These are phyloP conservation scores for Pseudozyma thailandica DNA, from an alignment of 1,284 basidiomycete genomes.

Conservation along the genomic window DNA sequence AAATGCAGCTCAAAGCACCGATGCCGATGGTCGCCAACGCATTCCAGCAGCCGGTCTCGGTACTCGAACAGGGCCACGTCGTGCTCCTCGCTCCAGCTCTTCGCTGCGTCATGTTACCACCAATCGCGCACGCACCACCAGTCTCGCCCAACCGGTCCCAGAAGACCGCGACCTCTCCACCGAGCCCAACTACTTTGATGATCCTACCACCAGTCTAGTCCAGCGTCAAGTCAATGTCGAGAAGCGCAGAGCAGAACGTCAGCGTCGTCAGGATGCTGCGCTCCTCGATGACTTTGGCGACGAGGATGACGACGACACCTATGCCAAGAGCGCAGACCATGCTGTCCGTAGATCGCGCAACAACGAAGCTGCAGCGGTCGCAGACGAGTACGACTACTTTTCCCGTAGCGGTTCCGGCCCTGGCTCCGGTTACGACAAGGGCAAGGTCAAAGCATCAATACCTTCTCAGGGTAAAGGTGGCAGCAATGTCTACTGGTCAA, in stretches of 20 bases:
- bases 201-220: slow-evolving; percentile 37
- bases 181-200: slow-evolving; percentile 22
- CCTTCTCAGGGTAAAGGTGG: slow-evolving; percentile 11
- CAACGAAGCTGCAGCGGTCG: slow-evolving; percentile 7
- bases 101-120: slow-evolving; percentile 56
- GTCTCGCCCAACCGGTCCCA: slow-evolving; percentile 46
- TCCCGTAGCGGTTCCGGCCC: slow-evolving; percentile 27
- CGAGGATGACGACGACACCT: slow-evolving; percentile 25
- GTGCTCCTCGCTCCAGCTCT: slow-evolving; percentile 52
- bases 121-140: slow-evolving; percentile 28
- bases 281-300: slow-evolving; percentile 34
- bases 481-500: slow-evolving; percentile 21
- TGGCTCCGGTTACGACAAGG: slow-evolving; percentile 17
- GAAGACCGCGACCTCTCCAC: slow-evolving; percentile 45
- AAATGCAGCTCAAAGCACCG: neutral
- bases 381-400: slow-evolving; percentile 46
- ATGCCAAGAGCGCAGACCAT: slow-evolving; percentile 21
- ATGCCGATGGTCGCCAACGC: slow-evolving; percentile 12
- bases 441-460: slow-evolving; percentile 28
- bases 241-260: slow-evolving; percentile 34
- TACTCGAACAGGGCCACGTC: slow-evolving; percentile 53
- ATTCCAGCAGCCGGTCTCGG: slow-evolving; percentile 55
- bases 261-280: slow-evolving; percentile 34
- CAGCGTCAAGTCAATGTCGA: slow-evolving; percentile 46
- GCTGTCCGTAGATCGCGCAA: slow-evolving; percentile 14